Evolutionary conservation across 208 protist species (phyloP).

Genomic region (Acanthamoeba triangularis): DNA sequence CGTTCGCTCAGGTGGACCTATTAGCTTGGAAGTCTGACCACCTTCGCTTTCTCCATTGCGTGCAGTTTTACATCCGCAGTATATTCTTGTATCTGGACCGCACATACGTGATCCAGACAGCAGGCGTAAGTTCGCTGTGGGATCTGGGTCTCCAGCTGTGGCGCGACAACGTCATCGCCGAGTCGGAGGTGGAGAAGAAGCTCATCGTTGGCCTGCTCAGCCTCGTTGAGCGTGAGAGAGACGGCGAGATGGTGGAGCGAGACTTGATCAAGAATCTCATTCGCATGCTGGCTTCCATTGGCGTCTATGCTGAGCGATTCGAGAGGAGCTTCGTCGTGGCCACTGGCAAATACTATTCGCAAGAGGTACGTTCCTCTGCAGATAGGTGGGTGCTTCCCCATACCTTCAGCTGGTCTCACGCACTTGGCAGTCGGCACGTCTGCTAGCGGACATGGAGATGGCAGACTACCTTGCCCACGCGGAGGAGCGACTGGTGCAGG

Average conservation of each 20-base stretch:
- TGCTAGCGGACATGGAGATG: conserved; percentile 54
- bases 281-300: conserved; percentile 76
- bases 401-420: not conserved
- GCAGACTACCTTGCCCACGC: conserved; percentile 86
- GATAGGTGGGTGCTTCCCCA: not conserved
- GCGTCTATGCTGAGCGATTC: conserved; percentile 83
- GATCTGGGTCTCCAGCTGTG: conserved; percentile 88
- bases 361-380: conserved; percentile 20
- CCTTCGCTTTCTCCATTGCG: not conserved
- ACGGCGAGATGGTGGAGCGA: conserved; percentile 79
- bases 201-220: conserved; percentile 77
- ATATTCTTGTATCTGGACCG: conserved; percentile 90
- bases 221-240: conserved; percentile 83
- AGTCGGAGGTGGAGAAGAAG: conserved; percentile 81
- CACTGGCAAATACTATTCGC: conserved; percentile 67
- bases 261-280: conserved; percentile 68
- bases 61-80: conserved; percentile 83
- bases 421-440: not conserved
- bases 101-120: conserved; percentile 87
- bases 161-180: conserved; percentile 37
- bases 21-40: not conserved
- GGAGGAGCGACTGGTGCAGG: conserved; percentile 80
- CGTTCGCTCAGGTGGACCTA: not conserved
- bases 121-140: conserved; percentile 81
- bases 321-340: conserved; percentile 85